These are phyloP conservation scores for Paratrimastix pyriformis DNA, from an alignment of 78 protist species.

Conservation along the genomic window DNA sequence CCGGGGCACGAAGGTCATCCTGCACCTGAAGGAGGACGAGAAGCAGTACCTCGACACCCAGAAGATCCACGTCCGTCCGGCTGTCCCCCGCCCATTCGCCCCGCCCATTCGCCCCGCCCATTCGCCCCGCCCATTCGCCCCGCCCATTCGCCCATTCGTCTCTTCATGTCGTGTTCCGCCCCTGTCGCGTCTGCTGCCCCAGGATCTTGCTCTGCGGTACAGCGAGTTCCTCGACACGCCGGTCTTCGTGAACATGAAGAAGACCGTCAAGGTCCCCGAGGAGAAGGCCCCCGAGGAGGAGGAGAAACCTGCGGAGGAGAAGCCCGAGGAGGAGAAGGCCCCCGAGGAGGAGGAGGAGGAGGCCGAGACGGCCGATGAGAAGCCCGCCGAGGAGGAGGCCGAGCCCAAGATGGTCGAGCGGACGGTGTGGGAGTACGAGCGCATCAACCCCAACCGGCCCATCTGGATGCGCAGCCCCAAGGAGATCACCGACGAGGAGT, in stretches of 20 bases:
- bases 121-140: no score
- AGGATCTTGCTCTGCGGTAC: not conserved
- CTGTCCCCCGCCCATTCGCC: not conserved
- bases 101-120: no score
- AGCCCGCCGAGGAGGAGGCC: not conserved
- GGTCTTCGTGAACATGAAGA: not conserved
- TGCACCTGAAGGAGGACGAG: slow-evolving; percentile 23
- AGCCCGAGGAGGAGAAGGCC: not conserved
- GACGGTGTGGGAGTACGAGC: slow-evolving; percentile 55
- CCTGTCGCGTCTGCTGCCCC: not conserved
- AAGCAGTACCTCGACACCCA: no score
- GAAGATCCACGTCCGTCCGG: not conserved
- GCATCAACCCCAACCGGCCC: slow-evolving; percentile 81
- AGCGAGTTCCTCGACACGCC: not conserved
- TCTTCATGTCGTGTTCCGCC: not conserved
- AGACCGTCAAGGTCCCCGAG: not conserved
- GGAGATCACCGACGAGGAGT: slow-evolving; percentile 85
- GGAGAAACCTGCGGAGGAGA: not conserved
- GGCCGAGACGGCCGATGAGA: not conserved
- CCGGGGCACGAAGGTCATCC: slow-evolving; percentile 43
- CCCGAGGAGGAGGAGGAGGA: slow-evolving; percentile 23
- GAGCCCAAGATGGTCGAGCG: slow-evolving; percentile 31
- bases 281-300: not conserved
- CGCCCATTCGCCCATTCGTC: no score
- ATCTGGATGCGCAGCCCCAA: slow-evolving; percentile 87